A percentile compares a stretch with the other conserved stretches of the same genome.
These are phyloP conservation scores for Murraya paniculata DNA, from an alignment of 345 rosid genomes.

Conservation along the genomic window DNA sequence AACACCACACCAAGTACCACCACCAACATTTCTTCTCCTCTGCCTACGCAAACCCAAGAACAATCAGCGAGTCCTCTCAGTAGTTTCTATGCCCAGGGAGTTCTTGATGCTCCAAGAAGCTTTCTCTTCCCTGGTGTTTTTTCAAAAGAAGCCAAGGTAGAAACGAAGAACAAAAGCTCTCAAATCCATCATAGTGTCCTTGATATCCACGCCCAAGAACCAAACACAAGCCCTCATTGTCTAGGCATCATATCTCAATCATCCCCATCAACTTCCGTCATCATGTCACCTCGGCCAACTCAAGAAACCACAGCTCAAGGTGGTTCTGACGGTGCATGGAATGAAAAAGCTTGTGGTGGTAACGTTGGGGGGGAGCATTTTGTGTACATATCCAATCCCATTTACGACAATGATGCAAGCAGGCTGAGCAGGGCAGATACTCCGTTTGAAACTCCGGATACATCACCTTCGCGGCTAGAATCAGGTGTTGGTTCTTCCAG, in stretches of 20 bases:
- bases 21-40: constrained; percentile 12
- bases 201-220: constrained; percentile 24
- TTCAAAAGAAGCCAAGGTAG: constrained; percentile 15
- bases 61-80: constrained; percentile 37
- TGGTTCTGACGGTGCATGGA: neutral
- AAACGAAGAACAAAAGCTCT: constrained; percentile 10
- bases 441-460: constrained; percentile 77
- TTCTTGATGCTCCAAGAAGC: constrained; percentile 61
- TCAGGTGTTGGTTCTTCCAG: constrained; percentile 37
- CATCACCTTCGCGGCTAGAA: constrained; percentile 75
- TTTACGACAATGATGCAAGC: constrained; percentile 51
- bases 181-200: constrained; percentile 23
- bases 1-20: constrained; percentile 22
- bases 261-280: constrained; percentile 24
- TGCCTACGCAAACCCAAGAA: constrained; percentile 15
- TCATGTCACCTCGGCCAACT: constrained; percentile 23
- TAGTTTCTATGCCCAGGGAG: constrained; percentile 58
- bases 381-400: constrained; percentile 86
- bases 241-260: constrained; percentile 34
- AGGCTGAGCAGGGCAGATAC: constrained; percentile 32
- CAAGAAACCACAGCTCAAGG: constrained; percentile 27
- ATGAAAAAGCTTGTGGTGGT: constrained; percentile 18
- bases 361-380: constrained; percentile 28
- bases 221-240: constrained; percentile 28
- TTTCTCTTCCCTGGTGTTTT: constrained; percentile 42